A percentile compares a stretch with the other conserved stretches of the same genome.
Evolutionary conservation across 805 yeast species (phyloP).

Genomic region (Teunomyces funiuensis): DNA sequence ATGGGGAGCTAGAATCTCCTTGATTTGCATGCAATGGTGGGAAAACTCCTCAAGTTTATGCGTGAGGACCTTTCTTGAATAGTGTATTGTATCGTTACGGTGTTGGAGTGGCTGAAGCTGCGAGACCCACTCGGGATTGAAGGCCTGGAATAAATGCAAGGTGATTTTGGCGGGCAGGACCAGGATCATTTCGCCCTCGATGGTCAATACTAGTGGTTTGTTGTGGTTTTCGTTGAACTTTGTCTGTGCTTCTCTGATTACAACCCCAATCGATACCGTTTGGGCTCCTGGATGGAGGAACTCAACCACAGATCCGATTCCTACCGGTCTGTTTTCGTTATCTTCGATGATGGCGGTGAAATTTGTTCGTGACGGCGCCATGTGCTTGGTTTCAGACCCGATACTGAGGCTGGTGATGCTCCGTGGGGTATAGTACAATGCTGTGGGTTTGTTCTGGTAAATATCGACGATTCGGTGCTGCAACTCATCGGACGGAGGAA

Average conservation of each 20-base stretch:
- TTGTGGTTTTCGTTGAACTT: constrained; percentile 34
- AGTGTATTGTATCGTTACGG: constrained; percentile 19
- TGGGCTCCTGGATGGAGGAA: constrained; percentile 19
- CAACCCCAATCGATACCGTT: constrained; percentile 33
- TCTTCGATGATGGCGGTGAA: constrained; percentile 14
- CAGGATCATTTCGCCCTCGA: constrained; percentile 27
- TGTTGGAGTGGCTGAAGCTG: constrained; percentile 18
- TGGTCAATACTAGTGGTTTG: constrained; percentile 31
- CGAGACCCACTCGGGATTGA: constrained; percentile 20
- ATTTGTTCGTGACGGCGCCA: constrained; percentile 8
- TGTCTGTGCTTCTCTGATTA: constrained; percentile 29
- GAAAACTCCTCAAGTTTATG: constrained; percentile 27
- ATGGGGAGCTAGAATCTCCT: constrained; percentile 12
- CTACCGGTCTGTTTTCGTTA: constrained; percentile 19
- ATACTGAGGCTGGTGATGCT: background rate
- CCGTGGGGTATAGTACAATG: background rate
- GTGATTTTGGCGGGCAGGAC: constrained; percentile 30
- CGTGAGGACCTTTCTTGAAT: constrained; percentile 20
- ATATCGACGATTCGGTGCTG: constrained; percentile 2
- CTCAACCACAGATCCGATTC: constrained; percentile 42
- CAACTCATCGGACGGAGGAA: background rate
- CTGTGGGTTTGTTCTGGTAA: background rate
- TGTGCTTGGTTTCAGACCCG: background rate
- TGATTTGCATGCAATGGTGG: constrained; percentile 14
- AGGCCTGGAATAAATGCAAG: constrained; percentile 28